Percentiles rank a stretch among this genome's conserved stretches.
These are phyloP conservation scores for Stenocarpella maydis DNA, from an alignment of 2,329 filamentous ascomycete genomes.

Conservation along the genomic window DNA sequence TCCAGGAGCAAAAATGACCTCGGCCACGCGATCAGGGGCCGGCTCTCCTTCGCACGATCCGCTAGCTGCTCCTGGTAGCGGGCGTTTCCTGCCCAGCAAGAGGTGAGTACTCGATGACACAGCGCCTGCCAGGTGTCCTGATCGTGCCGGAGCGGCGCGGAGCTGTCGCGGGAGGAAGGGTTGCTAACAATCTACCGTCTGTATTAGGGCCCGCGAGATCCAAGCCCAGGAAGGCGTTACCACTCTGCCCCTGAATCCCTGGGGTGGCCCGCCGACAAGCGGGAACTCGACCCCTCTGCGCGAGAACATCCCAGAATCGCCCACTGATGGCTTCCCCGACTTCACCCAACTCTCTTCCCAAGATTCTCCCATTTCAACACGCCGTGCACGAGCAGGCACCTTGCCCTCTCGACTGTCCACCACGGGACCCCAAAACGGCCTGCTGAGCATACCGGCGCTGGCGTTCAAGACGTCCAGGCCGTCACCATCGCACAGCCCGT, in stretches of 20 bases:
- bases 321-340: constrained; percentile 94
- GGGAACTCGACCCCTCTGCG: constrained; percentile 95
- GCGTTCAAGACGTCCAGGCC: constrained; percentile 83
- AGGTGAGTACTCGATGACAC: constrained; percentile 66
- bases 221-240: constrained; percentile 92
- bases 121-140: not conserved
- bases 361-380: constrained; percentile 70
- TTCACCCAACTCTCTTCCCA: constrained; percentile 77
- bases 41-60: constrained; percentile 94
- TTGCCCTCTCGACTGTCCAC: constrained; percentile 95
- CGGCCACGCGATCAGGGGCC: constrained; percentile 78
- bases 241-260: constrained; percentile 74
- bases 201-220: constrained; percentile 86
- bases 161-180: constrained; percentile 25
- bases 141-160: constrained; percentile 28
- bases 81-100: constrained; percentile 82
- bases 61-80: constrained; percentile 68
- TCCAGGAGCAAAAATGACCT: constrained; percentile 65
- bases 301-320: constrained; percentile 97
- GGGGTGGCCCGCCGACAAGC: constrained; percentile 96
- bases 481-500: constrained; percentile 87
- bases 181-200: constrained; percentile 35
- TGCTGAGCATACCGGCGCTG: constrained; percentile 63
- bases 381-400: constrained; percentile 90
- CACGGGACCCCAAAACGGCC: constrained; percentile 67